These are phyloP conservation scores for Mortierella antarctica DNA, from an alignment of 192 early-diverging fungal genomes.

Conservation along the genomic window DNA sequence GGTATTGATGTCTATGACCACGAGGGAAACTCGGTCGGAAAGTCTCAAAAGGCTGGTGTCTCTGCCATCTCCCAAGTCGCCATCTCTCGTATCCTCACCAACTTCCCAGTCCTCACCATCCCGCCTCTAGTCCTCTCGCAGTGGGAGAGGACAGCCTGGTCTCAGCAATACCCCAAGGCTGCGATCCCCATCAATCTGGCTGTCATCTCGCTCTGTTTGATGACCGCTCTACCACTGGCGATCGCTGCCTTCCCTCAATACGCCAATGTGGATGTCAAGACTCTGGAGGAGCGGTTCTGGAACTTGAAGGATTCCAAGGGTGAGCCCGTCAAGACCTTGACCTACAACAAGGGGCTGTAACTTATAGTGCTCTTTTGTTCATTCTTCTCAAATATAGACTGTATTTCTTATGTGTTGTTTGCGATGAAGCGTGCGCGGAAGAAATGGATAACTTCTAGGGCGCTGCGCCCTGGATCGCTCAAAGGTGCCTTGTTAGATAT, in stretches of 20 bases:
- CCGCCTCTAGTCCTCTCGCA: constrained; percentile 76
- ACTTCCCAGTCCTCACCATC: constrained; percentile 77
- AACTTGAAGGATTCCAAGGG: constrained; percentile 69
- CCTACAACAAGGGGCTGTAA: constrained; percentile 84
- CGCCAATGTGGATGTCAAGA: constrained; percentile 66
- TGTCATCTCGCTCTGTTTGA: constrained; percentile 73
- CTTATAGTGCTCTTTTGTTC: background rate
- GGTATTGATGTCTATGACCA: constrained; percentile 80
- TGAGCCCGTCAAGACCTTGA: constrained; percentile 67
- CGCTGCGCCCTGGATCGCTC: background rate
- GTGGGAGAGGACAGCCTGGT: constrained; percentile 69
- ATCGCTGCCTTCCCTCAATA: constrained; percentile 84
- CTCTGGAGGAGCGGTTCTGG: constrained; percentile 74
- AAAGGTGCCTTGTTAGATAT: constrained; percentile 31
- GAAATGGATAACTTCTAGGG: background rate
- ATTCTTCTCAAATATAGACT: background rate
- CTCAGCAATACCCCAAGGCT: constrained; percentile 64
- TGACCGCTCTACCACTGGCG: constrained; percentile 81
- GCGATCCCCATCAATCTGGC: constrained; percentile 73
- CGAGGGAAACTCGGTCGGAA: constrained; percentile 74
- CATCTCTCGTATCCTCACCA: constrained; percentile 80
- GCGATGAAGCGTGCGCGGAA: background rate
- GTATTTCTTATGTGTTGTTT: background rate
- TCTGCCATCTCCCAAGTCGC: constrained; percentile 80
- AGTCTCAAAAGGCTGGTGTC: constrained; percentile 72